Conservation (phyloP, 129 eudicot genomes). For the Tanacetum coccineum region DNA sequence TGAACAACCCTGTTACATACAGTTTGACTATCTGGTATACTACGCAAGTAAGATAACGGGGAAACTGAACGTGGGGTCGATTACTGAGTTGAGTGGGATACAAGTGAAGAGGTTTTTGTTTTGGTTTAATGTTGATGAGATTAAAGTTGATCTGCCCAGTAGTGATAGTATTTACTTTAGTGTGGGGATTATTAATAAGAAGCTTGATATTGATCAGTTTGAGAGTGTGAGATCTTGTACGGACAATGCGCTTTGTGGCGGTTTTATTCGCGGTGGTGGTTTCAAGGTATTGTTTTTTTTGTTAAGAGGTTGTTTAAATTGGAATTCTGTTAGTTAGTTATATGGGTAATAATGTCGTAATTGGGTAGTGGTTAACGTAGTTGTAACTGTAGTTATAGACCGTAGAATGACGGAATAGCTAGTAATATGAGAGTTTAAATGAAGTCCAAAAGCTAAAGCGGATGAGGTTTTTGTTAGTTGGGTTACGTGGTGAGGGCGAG, state of each 20-base stretch:
- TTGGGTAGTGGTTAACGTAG: background rate
- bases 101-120: slow-evolving; percentile 56
- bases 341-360: background rate
- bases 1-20: slow-evolving; percentile 57
- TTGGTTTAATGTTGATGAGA: slow-evolving; percentile 84
- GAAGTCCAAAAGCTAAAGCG: too few species aligned
- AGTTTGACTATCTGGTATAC: slow-evolving; percentile 80
- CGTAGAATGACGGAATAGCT: too few species aligned
- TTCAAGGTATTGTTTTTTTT: background rate
- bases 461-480: too few species aligned
- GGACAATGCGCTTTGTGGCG: slow-evolving; percentile 38
- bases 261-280: background rate
- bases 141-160: slow-evolving; percentile 86
- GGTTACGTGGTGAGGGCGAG: too few species aligned
- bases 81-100: slow-evolving; percentile 67
- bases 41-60: slow-evolving; percentile 67
- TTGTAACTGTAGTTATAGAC: background rate
- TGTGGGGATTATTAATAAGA: slow-evolving; percentile 78
- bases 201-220: slow-evolving; percentile 80
- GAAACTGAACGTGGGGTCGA: slow-evolving; percentile 61
- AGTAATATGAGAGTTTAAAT: too few species aligned
- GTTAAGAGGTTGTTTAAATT: too few species aligned
- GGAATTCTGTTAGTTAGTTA: background rate
- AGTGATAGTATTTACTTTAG: slow-evolving; percentile 66
- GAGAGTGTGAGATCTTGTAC: slow-evolving; percentile 61